phyloP scores from a whole-genome alignment of 495 filamentous ascomycete genomes.

The Aspergillus egyptiacus region DNA sequence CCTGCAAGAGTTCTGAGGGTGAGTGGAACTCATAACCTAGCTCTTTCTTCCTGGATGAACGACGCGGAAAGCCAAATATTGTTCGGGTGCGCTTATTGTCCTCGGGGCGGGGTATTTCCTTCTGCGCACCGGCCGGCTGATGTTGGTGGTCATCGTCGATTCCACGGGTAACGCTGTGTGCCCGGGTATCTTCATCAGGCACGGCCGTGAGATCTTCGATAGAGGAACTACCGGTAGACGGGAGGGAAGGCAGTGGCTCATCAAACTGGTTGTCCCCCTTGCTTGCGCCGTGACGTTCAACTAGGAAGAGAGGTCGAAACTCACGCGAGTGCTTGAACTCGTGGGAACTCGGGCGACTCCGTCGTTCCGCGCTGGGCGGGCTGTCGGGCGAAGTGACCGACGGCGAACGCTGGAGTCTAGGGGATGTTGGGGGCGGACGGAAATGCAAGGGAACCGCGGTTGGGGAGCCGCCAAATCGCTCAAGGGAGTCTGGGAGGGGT shows the following conservation, averaged over 20 bases:
- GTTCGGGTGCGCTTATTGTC: constrained; percentile 34
- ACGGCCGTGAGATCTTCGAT: constrained; percentile 36
- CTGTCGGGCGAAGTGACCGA: constrained; percentile 28
- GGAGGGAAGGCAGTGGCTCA: constrained; percentile 43
- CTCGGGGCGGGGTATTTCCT: constrained; percentile 32
- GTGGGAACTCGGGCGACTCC: constrained; percentile 38
- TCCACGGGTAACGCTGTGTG: constrained; percentile 21
- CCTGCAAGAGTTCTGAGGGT: constrained; percentile 39
- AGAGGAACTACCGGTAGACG: constrained; percentile 44
- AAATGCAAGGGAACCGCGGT: constrained; percentile 48
- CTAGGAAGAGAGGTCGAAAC: constrained; percentile 45
- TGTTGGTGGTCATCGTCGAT: constrained; percentile 17
- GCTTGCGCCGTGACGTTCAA: constrained; percentile 39
- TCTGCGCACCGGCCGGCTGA: too few relatives aligned
- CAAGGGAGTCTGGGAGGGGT: too few relatives aligned
- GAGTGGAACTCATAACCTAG: constrained; percentile 44
- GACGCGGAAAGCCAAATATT: constrained; percentile 14
- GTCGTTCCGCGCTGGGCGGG: constrained; percentile 31
- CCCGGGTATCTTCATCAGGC: constrained; percentile 31
- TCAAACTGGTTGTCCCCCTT: constrained; percentile 35
- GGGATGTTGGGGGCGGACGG: constrained; percentile 41
- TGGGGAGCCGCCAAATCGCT: constrained; percentile 36
- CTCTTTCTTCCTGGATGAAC: constrained; percentile 24
- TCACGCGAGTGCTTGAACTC: constrained; percentile 45
- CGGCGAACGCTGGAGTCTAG: constrained; percentile 29